These are phyloP conservation scores for Grifola frondosa DNA, from an alignment of 1,284 basidiomycete genomes.

Conservation along the genomic window DNA sequence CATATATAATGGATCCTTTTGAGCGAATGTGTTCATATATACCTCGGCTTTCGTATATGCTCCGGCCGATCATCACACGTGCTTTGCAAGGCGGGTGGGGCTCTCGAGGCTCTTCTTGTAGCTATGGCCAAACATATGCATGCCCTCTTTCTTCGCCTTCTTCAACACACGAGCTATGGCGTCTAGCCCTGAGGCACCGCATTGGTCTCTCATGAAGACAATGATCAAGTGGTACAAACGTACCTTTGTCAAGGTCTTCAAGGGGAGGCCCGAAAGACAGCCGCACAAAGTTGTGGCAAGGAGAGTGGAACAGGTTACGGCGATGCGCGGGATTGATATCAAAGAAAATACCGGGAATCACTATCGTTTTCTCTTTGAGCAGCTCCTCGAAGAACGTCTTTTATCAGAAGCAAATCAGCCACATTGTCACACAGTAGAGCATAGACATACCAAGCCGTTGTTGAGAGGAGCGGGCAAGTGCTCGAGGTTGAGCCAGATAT, in stretches of 20 bases:
- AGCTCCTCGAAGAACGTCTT: slow-evolving; percentile 94
- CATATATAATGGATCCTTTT: no score
- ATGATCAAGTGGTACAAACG: slow-evolving; percentile 14
- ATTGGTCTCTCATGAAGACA: no score
- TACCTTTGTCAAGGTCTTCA: slow-evolving; percentile 79
- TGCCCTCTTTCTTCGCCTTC: slow-evolving; percentile 65
- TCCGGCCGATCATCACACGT: slow-evolving; percentile 2
- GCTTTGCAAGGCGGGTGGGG: slow-evolving; percentile 16
- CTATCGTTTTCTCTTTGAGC: slow-evolving; percentile 87
- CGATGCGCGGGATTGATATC: slow-evolving; percentile 86
- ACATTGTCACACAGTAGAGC: neutral
- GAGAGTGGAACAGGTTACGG: slow-evolving; percentile 85
- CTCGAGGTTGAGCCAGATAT: slow-evolving; percentile 89
- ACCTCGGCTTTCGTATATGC: no score
- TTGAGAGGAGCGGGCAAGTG: slow-evolving; percentile 78
- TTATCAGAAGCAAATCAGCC: neutral
- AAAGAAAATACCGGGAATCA: slow-evolving; percentile 90
- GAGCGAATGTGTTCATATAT: no score
- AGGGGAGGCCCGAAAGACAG: slow-evolving; percentile 88
- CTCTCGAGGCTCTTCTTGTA: slow-evolving; percentile 63
- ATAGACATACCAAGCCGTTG: slow-evolving; percentile 71
- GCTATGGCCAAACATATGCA: slow-evolving; percentile 58
- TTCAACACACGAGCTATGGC: slow-evolving; percentile 80
- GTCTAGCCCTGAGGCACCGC: slow-evolving; percentile 81
- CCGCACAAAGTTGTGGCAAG: slow-evolving; percentile 87